phyloP scores from a whole-genome alignment of 2,329 filamentous ascomycete genomes.

The Penicillium sp. region DNA sequence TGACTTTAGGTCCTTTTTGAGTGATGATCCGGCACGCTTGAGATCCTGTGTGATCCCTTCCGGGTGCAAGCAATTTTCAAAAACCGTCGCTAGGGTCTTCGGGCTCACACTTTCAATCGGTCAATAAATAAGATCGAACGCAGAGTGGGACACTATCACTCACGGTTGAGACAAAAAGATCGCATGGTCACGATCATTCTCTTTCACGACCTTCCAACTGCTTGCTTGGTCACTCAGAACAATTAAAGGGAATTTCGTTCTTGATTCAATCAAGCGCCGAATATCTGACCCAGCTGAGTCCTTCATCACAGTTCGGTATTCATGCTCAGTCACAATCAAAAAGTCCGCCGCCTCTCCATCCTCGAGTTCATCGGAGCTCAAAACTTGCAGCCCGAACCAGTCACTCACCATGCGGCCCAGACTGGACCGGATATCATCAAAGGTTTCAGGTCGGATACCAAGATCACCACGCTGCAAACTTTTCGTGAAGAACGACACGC shows the following conservation, averaged over 20 bases:
- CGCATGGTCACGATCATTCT: slow-evolving; percentile 14
- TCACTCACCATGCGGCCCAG: slow-evolving; percentile 16
- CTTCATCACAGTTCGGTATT: slow-evolving; percentile 13
- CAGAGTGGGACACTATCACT: neutral
- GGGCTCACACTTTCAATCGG: slow-evolving; percentile 17
- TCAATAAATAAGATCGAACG: too few species aligned
- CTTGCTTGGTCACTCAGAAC: slow-evolving; percentile 18
- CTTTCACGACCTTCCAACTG: slow-evolving; percentile 16
- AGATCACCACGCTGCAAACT: slow-evolving; percentile 12
- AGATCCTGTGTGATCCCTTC: neutral
- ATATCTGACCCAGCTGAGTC: slow-evolving; percentile 6
- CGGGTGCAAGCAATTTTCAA: slow-evolving; percentile 15
- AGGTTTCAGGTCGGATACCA: slow-evolving; percentile 9
- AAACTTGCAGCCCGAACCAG: slow-evolving; percentile 20
- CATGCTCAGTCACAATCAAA: slow-evolving; percentile 21
- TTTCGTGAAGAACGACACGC: slow-evolving; percentile 18
- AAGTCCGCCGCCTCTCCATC: slow-evolving; percentile 11
- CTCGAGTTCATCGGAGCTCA: slow-evolving; percentile 12
- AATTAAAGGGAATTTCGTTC: slow-evolving; percentile 14
- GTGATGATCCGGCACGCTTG: neutral
- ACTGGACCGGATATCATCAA: slow-evolving; percentile 13
- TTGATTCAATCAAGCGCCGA: slow-evolving; percentile 6
- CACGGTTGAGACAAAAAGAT: slow-evolving; percentile 25
- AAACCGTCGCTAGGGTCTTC: slow-evolving; percentile 17
- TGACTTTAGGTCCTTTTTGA: too few species aligned